Conservation (phyloP, 257 asterid genomes). For the Gentiana straminea region DNA sequence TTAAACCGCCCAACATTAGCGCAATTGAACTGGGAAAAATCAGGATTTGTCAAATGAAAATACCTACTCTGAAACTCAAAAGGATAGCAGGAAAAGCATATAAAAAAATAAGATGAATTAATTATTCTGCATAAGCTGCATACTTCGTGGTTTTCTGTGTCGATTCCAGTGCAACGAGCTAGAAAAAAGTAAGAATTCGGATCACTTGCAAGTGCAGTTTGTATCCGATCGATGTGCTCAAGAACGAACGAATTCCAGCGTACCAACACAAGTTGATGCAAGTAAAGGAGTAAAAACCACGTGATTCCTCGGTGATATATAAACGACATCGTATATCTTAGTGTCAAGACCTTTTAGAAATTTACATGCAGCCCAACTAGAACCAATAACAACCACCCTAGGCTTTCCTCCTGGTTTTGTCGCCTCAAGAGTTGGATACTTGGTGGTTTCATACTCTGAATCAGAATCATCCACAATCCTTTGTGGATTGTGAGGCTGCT, state of each 20-base stretch:
- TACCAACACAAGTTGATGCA: constrained; percentile 96
- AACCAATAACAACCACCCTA: constrained; percentile 85
- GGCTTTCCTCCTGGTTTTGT: constrained; percentile 87
- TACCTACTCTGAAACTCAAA: background rate
- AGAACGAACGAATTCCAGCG: constrained; percentile 90
- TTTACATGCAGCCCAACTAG: constrained; percentile 97
- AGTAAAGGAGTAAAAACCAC: constrained; percentile 96
- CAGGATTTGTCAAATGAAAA: background rate
- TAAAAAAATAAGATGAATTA: too few relatives aligned
- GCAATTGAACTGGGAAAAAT: background rate
- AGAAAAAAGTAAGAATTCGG: constrained; percentile 80
- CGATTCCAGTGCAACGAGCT: constrained; percentile 64
- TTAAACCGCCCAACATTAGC: constrained; percentile 1
- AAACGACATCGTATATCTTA: constrained; percentile 62
- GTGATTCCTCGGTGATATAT: constrained; percentile 90
- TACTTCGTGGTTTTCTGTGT: constrained; percentile 67
- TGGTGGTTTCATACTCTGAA: constrained; percentile 39
- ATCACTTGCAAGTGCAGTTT: constrained; percentile 71
- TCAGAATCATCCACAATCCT: constrained; percentile 37
- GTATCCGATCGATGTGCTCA: constrained; percentile 91
- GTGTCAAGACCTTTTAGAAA: constrained; percentile 86
- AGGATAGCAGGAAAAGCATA: too few relatives aligned
- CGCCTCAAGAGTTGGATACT: constrained; percentile 71
- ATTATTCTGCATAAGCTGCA: too few relatives aligned
- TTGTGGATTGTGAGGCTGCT: constrained; percentile 48